Conservation (phyloP, 2,329 filamentous ascomycete genomes). For the Penicillium sp. region DNA sequence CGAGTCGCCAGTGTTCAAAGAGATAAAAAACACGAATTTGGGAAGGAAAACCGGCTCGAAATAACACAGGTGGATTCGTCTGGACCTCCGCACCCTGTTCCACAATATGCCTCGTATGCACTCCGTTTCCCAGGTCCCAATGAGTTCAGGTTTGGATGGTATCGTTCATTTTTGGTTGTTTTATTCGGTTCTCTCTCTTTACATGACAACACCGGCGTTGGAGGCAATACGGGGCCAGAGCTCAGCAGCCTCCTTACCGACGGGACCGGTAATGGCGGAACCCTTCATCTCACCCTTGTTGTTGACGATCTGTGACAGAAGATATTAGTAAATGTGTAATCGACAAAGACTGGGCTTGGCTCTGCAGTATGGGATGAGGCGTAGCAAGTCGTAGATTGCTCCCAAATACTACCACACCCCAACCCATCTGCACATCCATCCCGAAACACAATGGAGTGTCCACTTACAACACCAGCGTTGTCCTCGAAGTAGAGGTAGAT, state of each 20-base stretch:
- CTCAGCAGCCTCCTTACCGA: slow-evolving; percentile 99
- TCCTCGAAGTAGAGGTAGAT: slow-evolving; percentile 99
- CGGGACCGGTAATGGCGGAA: slow-evolving; percentile 97
- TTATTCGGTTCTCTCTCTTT: slow-evolving; percentile 52
- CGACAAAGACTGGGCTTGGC: background rate
- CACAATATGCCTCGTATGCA: slow-evolving; percentile 29
- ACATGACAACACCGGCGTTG: slow-evolving; percentile 99
- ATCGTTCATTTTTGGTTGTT: slow-evolving; percentile 30
- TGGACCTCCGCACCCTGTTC: slow-evolving; percentile 22
- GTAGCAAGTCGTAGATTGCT: background rate
- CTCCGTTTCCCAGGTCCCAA: slow-evolving; percentile 26
- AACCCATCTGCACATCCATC: background rate
- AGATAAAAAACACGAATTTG: slow-evolving; percentile 24
- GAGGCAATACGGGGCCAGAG: slow-evolving; percentile 99
- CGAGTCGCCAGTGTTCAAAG: slow-evolving; percentile 23
- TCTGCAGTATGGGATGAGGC: background rate
- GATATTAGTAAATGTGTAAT: background rate
- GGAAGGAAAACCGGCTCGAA: slow-evolving; percentile 26
- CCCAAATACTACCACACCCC: background rate
- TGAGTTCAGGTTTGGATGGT: slow-evolving; percentile 27
- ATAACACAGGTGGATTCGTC: slow-evolving; percentile 29
- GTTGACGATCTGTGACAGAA: slow-evolving; percentile 83
- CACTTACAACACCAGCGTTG: slow-evolving; percentile 95
- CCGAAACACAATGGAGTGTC: background rate
- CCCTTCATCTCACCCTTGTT: slow-evolving; percentile 99